Conservation (phyloP, 2,329 filamentous ascomycete genomes). For the Dothistroma pini region DNA sequence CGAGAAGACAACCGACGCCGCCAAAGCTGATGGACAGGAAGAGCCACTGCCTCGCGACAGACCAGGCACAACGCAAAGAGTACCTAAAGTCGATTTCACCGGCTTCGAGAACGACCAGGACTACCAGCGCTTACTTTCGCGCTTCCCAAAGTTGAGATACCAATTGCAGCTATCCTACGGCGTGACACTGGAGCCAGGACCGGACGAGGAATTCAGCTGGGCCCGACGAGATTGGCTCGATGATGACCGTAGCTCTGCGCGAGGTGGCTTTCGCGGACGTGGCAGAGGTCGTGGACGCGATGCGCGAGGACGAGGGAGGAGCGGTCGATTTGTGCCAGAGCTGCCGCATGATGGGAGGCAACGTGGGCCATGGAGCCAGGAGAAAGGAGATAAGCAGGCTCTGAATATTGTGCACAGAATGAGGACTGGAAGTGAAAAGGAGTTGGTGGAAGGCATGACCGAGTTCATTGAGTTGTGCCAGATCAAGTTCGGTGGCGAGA, state of each 20-base stretch:
- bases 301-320: conserved; percentile 19
- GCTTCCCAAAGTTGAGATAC: conserved; percentile 33
- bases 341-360: conserved; percentile 20
- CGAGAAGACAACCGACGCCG: conserved; percentile 5
- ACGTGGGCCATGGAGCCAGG: conserved; percentile 36
- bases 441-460: conserved; percentile 38
- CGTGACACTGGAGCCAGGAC: conserved; percentile 36
- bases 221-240: conserved; percentile 24
- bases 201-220: conserved; percentile 30
- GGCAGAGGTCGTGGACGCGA: conserved; percentile 18
- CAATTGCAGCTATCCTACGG: conserved; percentile 36
- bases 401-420: conserved; percentile 29
- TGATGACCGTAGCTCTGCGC: conserved; percentile 5
- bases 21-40: background rate
- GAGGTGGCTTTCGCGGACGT: conserved; percentile 20
- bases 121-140: conserved; percentile 32
- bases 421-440: conserved; percentile 30
- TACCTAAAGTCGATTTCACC: conserved; percentile 29
- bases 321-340: conserved; percentile 12
- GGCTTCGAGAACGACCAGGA: conserved; percentile 34
- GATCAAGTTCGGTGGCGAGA: conserved; percentile 36
- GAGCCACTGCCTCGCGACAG: conserved; percentile 11
- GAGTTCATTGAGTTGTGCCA: conserved; percentile 45
- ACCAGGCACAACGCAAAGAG: conserved; percentile 25
- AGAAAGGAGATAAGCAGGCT: conserved; percentile 37